A percentile compares a stretch with the other conserved stretches of the same genome.
Conservation (phyloP, 352 stramenopile genomes). For the Globisporangium emineosum region DNA sequence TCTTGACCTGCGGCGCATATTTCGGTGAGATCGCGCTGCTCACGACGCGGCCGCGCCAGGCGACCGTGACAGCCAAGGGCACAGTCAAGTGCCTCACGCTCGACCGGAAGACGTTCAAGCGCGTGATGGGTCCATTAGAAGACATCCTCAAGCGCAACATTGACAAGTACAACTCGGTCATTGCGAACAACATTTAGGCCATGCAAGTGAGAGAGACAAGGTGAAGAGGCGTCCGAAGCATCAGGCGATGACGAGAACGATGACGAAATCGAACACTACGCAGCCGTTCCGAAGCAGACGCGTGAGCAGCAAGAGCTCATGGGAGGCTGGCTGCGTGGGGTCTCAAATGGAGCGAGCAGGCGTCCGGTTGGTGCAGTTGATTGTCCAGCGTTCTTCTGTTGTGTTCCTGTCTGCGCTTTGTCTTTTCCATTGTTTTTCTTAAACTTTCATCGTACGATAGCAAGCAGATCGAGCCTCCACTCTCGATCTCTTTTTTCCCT, state of each 20-base stretch:
- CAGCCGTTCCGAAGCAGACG: background rate
- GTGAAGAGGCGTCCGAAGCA: background rate
- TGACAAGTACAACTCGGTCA: slow-evolving; percentile 89
- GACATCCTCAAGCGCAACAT: slow-evolving; percentile 91
- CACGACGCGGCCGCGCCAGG: slow-evolving; percentile 90
- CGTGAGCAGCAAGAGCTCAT: background rate
- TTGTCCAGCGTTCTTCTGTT: background rate
- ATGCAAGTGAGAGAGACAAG: background rate
- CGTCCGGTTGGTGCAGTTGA: background rate
- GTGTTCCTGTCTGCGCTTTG: background rate
- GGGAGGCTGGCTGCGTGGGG: background rate
- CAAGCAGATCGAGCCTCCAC: slow-evolving; percentile 1
- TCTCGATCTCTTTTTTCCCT: slow-evolving; percentile 6
- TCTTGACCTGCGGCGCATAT: slow-evolving; percentile 90
- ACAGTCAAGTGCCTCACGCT: slow-evolving; percentile 89
- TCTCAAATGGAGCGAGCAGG: background rate
- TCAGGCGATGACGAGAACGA: no score
- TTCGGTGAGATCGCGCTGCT: slow-evolving; percentile 96
- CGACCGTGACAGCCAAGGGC: slow-evolving; percentile 81
- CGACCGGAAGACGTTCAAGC: slow-evolving; percentile 92
- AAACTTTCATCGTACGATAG: slow-evolving; percentile 13
- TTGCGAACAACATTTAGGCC: slow-evolving; percentile 87
- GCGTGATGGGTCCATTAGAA: slow-evolving; percentile 87
- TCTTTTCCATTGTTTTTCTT: background rate
- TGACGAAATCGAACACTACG: background rate